A percentile compares a stretch with the other conserved stretches of the same genome.
These are phyloP conservation scores for Naematelia encephala DNA, from an alignment of 768 basidiomycete species.

Conservation along the genomic window DNA sequence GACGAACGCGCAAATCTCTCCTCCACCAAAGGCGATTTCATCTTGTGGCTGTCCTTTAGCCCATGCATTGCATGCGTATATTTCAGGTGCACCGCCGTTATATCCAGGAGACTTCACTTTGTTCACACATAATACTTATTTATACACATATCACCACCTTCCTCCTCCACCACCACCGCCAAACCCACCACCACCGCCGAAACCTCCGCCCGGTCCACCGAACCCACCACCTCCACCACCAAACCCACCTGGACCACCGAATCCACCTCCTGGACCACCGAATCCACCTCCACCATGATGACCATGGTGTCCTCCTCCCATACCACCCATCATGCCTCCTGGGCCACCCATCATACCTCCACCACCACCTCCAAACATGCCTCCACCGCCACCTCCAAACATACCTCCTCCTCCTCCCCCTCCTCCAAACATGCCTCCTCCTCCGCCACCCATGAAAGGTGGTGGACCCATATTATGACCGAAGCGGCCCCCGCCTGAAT, in stretches of 20 bases:
- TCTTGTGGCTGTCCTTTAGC: too few relatives aligned
- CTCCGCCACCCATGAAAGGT: slow-evolving; percentile 27
- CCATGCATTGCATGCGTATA: too few relatives aligned
- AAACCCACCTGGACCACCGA: slow-evolving; percentile 3
- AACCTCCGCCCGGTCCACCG: slow-evolving; percentile 7
- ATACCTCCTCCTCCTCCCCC: slow-evolving; percentile 8
- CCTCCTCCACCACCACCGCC: slow-evolving; percentile 10
- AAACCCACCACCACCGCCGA: slow-evolving; percentile 5
- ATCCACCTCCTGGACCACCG: neutral
- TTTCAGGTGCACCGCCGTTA: too few relatives aligned
- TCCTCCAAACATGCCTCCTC: slow-evolving; percentile 7
- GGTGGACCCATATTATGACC: slow-evolving; percentile 25
- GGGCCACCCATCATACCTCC: slow-evolving; percentile 20
- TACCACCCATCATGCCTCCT: slow-evolving; percentile 20
- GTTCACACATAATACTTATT: too few relatives aligned
- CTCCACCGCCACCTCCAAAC: slow-evolving; percentile 10
- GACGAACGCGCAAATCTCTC: too few relatives aligned
- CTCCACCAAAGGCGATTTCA: too few relatives aligned
- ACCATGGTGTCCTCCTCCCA: slow-evolving; percentile 6
- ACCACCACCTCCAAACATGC: slow-evolving; percentile 11
- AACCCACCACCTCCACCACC: slow-evolving; percentile 10
- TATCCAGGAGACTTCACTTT: too few relatives aligned
- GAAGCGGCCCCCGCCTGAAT: slow-evolving; percentile 7
- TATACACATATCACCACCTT: neutral
- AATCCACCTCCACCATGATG: slow-evolving; percentile 21